Evolutionary conservation across 2,329 filamentous ascomycete species (phyloP), one percentile per base, ranked within the genome.

Genomic region (Clonostachys chloroleuca): DNA sequence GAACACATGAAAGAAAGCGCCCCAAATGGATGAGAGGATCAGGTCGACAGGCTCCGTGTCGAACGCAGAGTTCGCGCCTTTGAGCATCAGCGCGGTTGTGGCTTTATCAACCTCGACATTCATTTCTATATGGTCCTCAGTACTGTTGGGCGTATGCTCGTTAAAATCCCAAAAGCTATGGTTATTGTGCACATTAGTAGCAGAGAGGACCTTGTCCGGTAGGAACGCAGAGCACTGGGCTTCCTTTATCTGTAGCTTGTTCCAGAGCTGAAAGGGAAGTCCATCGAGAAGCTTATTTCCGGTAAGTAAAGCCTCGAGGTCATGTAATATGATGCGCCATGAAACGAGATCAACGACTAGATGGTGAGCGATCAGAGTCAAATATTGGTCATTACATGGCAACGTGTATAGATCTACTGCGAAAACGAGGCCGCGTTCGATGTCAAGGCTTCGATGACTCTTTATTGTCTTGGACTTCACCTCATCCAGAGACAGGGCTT

Each of bases 301-400:
- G 9, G 62, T 56, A 39, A 74, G 53, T 3, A 67, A 46, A 12
- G 67, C 65, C 45, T 75, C 70, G 0, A 74, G 54, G 40, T 74
- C 68, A 42, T 68, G 63, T 1, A 72, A 59, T 1, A 75, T 56
- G 6, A 74, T 58, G 20, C 70, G 59, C 73, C 73, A 76, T 0
- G 71, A 72, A 1, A 75, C 72, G 2, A 75, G 57, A 43, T 75
- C 72, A 30, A 75, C 66, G 5, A 68, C 59, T 0, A 70, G 50
- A 46, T 70, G 67, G 35, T 70, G 66, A 0, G 57, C 58, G 3
- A 59, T 60, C 6, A 72, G 45, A 30, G 67, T 67, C 7, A 70
- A 36, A 3, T 56, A 51, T 59, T 54, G 33, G 5, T 47, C 36
- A 7, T 40, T 14, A 8, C 34, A 35, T 12, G 24, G 3, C 16